Percentiles rank a stretch among this genome's conserved stretches.
Conservation (phyloP, 129 eudicot genomes). For the Heracleum sosnowskyi region DNA sequence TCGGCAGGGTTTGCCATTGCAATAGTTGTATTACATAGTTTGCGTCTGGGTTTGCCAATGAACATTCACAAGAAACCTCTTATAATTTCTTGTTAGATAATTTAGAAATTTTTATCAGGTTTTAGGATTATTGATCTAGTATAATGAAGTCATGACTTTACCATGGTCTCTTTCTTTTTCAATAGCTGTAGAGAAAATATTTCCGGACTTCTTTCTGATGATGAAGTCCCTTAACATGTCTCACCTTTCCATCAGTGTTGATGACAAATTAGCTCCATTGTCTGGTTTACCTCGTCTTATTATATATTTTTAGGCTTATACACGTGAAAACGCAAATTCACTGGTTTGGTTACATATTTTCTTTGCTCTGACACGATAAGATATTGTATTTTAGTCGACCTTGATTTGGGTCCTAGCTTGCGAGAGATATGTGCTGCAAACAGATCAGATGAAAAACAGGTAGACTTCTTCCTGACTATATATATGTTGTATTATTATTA, state of each 20-base stretch:
- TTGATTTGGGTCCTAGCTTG: constrained; percentile 62
- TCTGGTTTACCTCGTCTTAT: not conserved
- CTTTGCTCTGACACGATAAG: not conserved
- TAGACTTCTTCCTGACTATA: constrained; percentile 9
- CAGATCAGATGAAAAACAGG: constrained; percentile 90
- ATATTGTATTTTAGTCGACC: constrained; percentile 34
- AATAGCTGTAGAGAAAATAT: not conserved
- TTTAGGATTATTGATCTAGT: not conserved
- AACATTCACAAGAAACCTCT: not conserved
- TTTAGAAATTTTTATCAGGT: not conserved
- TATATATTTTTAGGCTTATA: not conserved
- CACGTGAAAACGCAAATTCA: not conserved
- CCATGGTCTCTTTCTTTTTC: not conserved
- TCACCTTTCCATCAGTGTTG: not conserved
- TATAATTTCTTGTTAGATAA: not conserved
- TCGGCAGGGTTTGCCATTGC: not conserved
- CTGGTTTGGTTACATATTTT: not conserved
- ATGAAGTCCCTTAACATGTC: not conserved
- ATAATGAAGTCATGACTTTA: not conserved
- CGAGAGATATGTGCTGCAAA: constrained; percentile 91
- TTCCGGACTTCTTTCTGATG: not conserved
- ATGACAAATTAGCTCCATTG: not conserved
- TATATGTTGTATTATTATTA: not conserved
- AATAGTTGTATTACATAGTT: not conserved
- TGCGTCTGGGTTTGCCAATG: not conserved